Conservation (phyloP, 768 basidiomycete species). For the Psilocybe tampanensis region DNA sequence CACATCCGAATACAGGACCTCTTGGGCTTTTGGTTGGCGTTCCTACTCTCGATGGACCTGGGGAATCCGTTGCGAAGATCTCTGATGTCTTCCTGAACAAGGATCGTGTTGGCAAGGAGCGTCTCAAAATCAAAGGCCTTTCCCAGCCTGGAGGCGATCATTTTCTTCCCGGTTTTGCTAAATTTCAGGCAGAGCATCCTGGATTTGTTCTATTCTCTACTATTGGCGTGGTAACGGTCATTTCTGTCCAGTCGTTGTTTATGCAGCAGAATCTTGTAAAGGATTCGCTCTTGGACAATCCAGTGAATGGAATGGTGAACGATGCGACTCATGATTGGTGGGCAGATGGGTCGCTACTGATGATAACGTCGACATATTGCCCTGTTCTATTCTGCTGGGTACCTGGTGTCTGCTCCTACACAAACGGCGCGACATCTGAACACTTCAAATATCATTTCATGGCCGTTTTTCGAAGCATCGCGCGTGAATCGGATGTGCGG, state of each 20-base stretch:
- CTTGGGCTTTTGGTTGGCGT: constrained; percentile 22
- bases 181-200: constrained; percentile 16
- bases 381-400: constrained; percentile 31
- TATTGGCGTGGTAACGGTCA: constrained; percentile 24
- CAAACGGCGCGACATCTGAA: constrained; percentile 32
- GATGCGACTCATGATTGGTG: constrained; percentile 41
- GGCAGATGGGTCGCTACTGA: constrained; percentile 28
- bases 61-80: constrained; percentile 25
- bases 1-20: constrained; percentile 16
- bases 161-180: constrained; percentile 16
- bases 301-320: constrained; percentile 34
- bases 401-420: constrained; percentile 33
- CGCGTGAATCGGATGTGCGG: constrained; percentile 17
- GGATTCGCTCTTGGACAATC: constrained; percentile 15
- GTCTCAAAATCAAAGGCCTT: constrained; percentile 6
- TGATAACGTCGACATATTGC: constrained; percentile 33
- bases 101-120: constrained; percentile 21
- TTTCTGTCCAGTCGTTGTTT: constrained; percentile 28
- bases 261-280: constrained; percentile 32
- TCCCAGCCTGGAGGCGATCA: neutral
- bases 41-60: constrained; percentile 21
- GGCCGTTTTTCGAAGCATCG: constrained; percentile 30
- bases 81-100: constrained; percentile 19
- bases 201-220: constrained; percentile 21
- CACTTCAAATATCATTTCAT: constrained; percentile 26